These are phyloP conservation scores for Coemansia sp. DNA, from an alignment of 192 early-diverging fungal genomes.

Conservation along the genomic window DNA sequence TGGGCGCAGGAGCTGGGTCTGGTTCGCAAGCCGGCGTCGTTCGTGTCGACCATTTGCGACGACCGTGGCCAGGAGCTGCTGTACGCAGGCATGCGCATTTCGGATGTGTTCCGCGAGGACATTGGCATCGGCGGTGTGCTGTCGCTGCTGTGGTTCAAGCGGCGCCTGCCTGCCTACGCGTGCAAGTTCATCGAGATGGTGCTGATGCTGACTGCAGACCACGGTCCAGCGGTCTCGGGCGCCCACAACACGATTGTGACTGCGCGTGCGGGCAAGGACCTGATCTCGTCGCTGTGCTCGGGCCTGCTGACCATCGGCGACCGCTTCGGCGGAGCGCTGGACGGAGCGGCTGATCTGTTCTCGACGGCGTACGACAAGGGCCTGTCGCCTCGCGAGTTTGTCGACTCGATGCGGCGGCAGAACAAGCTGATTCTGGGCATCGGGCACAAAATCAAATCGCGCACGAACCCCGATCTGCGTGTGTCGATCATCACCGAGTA, in stretches of 20 bases:
- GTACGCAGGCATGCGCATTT: constrained; percentile 98
- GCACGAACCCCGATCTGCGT: constrained; percentile 97
- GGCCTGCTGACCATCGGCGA: constrained; percentile 97
- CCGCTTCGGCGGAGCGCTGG: constrained; percentile 95
- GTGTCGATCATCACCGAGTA: constrained; percentile 94
- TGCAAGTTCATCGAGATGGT: constrained; percentile 99
- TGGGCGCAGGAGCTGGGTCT: constrained; percentile 99
- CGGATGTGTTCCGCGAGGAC: constrained; percentile 97
- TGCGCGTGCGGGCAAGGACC: constrained; percentile 95
- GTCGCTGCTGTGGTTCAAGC: constrained; percentile 97
- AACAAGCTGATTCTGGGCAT: constrained; percentile 98
- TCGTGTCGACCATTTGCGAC: constrained; percentile 98
- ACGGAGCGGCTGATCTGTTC: constrained; percentile 94
- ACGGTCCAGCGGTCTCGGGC: constrained; percentile 96
- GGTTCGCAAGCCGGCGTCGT: constrained; percentile 96
- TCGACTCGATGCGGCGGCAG: constrained; percentile 89
- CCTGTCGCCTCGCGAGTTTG: constrained; percentile 90
- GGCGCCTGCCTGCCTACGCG: constrained; percentile 90
- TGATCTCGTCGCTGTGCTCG: constrained; percentile 91
- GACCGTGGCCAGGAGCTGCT: constrained; percentile 98
- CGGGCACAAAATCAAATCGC: constrained; percentile 99
- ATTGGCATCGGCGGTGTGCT: constrained; percentile 98
- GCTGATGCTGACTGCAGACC: constrained; percentile 98
- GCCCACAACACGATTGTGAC: constrained; percentile 89
- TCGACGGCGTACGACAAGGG: constrained; percentile 90